Evolutionary conservation across 1,284 basidiomycete genomes (phyloP), one percentile per base, ranked within the genome.

Genomic region (Cryptococcus maquisensis): DNA sequence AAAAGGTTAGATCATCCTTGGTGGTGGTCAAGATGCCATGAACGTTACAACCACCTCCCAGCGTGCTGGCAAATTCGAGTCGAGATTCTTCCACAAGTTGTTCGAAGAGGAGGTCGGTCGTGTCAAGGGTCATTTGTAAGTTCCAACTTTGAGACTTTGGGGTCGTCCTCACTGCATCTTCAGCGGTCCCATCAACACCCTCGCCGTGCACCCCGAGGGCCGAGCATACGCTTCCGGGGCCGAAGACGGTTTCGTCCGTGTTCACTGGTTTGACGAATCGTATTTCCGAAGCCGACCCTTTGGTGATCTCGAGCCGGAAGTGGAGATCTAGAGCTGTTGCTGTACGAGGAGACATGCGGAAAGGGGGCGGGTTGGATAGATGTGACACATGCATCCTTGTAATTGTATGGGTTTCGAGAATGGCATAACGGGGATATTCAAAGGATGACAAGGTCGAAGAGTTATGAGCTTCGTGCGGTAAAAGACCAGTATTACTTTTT

Each of bases 11-110:
- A 80, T 95, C 47, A 82, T 96, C 35, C 80, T 97, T 40, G 96
- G 96, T 51, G 95, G 95, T 77, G 95, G 95, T 52, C 95, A 98
- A 77, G 95, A 98, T 72, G 95, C 95, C 9, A 97, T 95, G 93
- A 87, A 81, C 69, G 95, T 98, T 54, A 98, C 96, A 15, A 98
- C 92, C 4, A 98, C 95, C 2, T 91, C 89, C 6, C 75, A 86
- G 37, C 84, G 95, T 54, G 90, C 96, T 74, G 96, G 95, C 40
- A 95, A 96, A 77, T 99, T 99, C 76, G 96, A 98, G 79, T 92
- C 93, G 3, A 83, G 94, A 46, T 98, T 98, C 81, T 98, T 93
- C 92, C 95, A 99, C 81, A 92, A 90, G 71, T 83, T 98, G 42
- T 92, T 98, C 67, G 95, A 98, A 77, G 95, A 98, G 81, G 95